phyloP scores from a whole-genome alignment of 495 filamentous ascomycete genomes.

The Hypoxylon fuscum region DNA sequence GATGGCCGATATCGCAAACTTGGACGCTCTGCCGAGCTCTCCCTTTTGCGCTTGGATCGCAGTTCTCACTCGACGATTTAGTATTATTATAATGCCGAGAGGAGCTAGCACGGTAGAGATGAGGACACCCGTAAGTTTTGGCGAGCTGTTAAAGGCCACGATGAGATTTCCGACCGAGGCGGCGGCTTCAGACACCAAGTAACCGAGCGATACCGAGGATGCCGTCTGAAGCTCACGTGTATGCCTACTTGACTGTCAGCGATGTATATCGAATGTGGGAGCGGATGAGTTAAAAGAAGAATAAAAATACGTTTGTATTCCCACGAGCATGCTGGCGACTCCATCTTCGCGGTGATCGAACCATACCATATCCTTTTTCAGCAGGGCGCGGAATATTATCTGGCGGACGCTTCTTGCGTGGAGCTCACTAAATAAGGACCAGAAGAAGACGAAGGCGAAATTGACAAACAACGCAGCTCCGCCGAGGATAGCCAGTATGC shows the following conservation, averaged over 20 bases:
- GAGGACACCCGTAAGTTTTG: conserved; percentile 85
- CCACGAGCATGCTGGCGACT: conserved; percentile 72
- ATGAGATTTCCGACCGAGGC: conserved; percentile 69
- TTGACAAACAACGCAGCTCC: conserved; percentile 70
- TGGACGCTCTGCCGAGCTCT: conserved; percentile 75
- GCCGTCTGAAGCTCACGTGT: conserved; percentile 83
- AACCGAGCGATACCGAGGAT: conserved; percentile 79
- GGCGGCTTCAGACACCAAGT: conserved; percentile 67
- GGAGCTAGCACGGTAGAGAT: conserved; percentile 78
- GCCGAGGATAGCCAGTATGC: conserved; percentile 69
- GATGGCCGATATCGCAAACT: conserved; percentile 73
- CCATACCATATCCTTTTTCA: conserved; percentile 81
- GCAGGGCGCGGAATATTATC: conserved; percentile 70
- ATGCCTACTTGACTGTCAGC: conserved; percentile 63
- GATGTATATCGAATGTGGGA: not conserved
- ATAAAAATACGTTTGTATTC: conserved; percentile 75
- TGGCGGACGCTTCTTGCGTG: conserved; percentile 73
- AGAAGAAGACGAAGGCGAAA: conserved; percentile 69
- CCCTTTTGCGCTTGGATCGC: conserved; percentile 74
- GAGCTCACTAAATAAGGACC: conserved; percentile 81
- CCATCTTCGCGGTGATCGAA: conserved; percentile 80
- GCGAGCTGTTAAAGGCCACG: conserved; percentile 80
- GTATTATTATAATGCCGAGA: conserved; percentile 62
- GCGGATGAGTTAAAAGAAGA: not conserved
- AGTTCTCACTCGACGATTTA: conserved; percentile 68